These are phyloP conservation scores for Aegilops speltoides DNA, from an alignment of 176 grass and related monocot species.

Conservation along the genomic window DNA sequence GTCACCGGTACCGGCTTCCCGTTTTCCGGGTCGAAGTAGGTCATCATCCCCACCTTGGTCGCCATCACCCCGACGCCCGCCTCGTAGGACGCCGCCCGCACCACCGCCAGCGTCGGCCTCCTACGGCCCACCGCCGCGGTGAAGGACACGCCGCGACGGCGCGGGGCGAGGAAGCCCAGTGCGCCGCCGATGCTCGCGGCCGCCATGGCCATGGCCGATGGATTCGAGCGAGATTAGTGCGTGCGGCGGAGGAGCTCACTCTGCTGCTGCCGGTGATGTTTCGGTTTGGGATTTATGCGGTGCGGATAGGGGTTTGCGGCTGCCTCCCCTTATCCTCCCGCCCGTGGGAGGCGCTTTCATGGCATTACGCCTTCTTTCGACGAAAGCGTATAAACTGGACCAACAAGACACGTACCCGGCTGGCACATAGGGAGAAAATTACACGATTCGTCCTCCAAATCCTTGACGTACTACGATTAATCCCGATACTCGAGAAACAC, in stretches of 20 bases:
- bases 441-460: too few relatives aligned
- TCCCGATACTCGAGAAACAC: too few relatives aligned
- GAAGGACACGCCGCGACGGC: not conserved
- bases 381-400: not conserved
- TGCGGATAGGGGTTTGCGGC: constrained; percentile 22
- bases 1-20: constrained; percentile 80
- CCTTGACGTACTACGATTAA: too few relatives aligned
- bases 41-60: constrained; percentile 98
- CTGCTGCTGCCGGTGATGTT: not conserved
- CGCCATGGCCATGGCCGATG: constrained; percentile 46
- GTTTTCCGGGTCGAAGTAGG: constrained; percentile 64
- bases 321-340: constrained; percentile 31
- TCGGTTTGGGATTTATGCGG: constrained; percentile 35
- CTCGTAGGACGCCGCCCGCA: constrained; percentile 47
- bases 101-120: constrained; percentile 18
- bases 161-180: constrained; percentile 19
- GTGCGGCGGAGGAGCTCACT: not conserved
- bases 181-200: constrained; percentile 39
- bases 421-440: too few relatives aligned
- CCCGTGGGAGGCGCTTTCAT: not conserved
- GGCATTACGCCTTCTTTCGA: not conserved
- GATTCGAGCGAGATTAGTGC: constrained; percentile 19
- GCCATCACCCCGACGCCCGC: constrained; percentile 86
- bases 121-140: not conserved
- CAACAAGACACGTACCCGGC: not conserved